phyloP scores from a whole-genome alignment of 2,329 filamentous ascomycete genomes.

The Aspergillus sp. region DNA sequence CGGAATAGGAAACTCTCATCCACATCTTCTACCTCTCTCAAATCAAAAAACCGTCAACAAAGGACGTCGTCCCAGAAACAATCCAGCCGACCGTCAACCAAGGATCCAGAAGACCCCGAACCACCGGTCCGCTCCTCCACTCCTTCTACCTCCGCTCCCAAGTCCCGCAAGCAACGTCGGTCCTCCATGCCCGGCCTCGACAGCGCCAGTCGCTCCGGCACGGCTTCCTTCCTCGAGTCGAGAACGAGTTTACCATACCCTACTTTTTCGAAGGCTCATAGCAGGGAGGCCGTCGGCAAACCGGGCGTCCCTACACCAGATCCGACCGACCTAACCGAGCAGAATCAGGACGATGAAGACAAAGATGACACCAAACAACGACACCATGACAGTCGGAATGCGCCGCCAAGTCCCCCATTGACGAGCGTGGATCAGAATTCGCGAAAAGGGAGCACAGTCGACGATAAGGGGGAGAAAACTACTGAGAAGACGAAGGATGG shows the following conservation, averaged over 20 bases:
- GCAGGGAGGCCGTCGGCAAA: constrained; percentile 74
- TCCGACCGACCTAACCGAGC: constrained; percentile 65
- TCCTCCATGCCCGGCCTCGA: constrained; percentile 57
- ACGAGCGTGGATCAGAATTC: constrained; percentile 45
- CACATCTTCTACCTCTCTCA: constrained; percentile 26
- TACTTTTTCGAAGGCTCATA: constrained; percentile 83
- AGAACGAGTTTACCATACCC: constrained; percentile 69
- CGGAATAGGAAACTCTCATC: constrained; percentile 26
- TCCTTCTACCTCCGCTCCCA: constrained; percentile 22
- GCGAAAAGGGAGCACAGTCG: constrained; percentile 35
- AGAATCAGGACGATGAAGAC: constrained; percentile 40
- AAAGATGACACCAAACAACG: constrained; percentile 25
- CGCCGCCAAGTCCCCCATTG: constrained; percentile 50
- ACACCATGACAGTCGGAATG: constrained; percentile 32
- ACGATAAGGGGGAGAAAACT: constrained; percentile 30
- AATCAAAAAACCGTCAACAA: constrained; percentile 29
- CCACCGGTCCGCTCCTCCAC: constrained; percentile 32
- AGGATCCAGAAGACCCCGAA: constrained; percentile 27
- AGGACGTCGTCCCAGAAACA: constrained; percentile 33
- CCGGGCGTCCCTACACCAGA: constrained; percentile 64
- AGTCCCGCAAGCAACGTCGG: constrained; percentile 28
- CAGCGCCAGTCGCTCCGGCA: constrained; percentile 30
- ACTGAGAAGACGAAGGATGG: constrained; percentile 36
- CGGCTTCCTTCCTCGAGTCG: constrained; percentile 44
- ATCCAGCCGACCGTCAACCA: constrained; percentile 33